phyloP scores from a whole-genome alignment of 768 basidiomycete species.

The Polyporus arcularius region DNA sequence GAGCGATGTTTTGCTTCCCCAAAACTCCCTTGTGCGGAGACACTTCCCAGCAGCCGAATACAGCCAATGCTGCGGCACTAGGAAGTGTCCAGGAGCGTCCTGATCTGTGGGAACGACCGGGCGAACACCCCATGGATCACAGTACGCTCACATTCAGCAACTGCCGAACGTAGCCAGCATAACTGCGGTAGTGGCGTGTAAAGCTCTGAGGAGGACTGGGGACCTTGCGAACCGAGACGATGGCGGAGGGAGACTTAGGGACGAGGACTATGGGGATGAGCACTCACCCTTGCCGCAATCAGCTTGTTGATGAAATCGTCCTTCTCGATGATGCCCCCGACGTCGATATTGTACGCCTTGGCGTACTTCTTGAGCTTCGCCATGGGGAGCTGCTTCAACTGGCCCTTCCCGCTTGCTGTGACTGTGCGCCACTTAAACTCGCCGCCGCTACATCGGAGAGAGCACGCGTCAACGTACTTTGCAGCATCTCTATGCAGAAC shows the following conservation, averaged over 20 bases:
- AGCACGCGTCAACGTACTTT: conserved; percentile 40
- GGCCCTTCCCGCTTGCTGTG: conserved; percentile 62
- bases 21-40: too few species aligned
- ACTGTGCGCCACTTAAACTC: conserved; percentile 42
- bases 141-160: too few species aligned
- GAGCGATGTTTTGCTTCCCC: too few species aligned
- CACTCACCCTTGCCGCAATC: conserved; percentile 45
- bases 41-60: too few species aligned
- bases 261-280: neutral
- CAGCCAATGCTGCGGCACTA: too few species aligned
- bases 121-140: too few species aligned
- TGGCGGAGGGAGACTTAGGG: neutral
- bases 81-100: too few species aligned
- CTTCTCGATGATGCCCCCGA: conserved; percentile 69
- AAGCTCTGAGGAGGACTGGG: too few species aligned
- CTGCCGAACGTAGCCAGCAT: too few species aligned
- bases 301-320: conserved; percentile 75
- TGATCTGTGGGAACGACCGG: too few species aligned
- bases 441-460: neutral
- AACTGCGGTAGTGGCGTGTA: too few species aligned
- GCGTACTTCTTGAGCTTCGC: conserved; percentile 69
- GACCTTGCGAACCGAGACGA: neutral
- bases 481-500: conserved; percentile 71
- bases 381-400: conserved; percentile 57
- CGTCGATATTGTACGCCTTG: conserved; percentile 66